Percentiles rank a stretch among this genome's conserved stretches.
Evolutionary conservation across 768 basidiomycete genomes (phyloP).

Genomic region (Sistotremastrum niveocremeum): DNA sequence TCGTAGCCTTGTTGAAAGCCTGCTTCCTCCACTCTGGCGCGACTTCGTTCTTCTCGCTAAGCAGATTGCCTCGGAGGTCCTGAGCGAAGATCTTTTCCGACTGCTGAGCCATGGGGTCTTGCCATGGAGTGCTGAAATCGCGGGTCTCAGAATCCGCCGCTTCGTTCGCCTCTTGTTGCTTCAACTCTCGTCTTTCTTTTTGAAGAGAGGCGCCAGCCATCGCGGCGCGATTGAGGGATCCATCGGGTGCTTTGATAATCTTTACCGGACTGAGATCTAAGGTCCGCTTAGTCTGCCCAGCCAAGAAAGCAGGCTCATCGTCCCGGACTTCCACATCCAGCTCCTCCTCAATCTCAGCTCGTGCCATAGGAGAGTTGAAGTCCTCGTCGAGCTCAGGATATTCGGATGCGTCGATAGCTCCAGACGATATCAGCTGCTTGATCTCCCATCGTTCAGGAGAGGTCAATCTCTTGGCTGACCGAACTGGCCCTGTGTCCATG

Average conservation of each 20-base stretch:
- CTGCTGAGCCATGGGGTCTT: constrained; percentile 93
- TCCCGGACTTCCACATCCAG: constrained; percentile 95
- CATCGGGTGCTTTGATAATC: constrained; percentile 97
- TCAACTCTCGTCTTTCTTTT: constrained; percentile 87
- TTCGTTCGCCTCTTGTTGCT: constrained; percentile 91
- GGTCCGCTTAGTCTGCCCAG: constrained; percentile 92
- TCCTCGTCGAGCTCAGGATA: constrained; percentile 91
- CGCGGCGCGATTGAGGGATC: constrained; percentile 90
- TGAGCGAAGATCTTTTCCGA: constrained; percentile 84
- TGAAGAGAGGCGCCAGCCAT: constrained; percentile 86
- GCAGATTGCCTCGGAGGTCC: constrained; percentile 70
- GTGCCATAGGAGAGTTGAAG: constrained; percentile 57
- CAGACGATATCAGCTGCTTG: constrained; percentile 95
- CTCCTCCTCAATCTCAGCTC: constrained; percentile 89
- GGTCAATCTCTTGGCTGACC: constrained; percentile 80
- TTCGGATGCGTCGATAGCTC: constrained; percentile 82
- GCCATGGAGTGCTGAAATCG: constrained; percentile 93
- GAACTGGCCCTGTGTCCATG: constrained; percentile 32
- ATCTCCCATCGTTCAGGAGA: constrained; percentile 99
- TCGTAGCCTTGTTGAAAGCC: constrained; percentile 89
- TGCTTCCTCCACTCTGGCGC: constrained; percentile 85
- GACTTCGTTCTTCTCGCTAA: constrained; percentile 72
- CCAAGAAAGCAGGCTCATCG: constrained; percentile 90
- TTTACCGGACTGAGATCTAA: constrained; percentile 95
- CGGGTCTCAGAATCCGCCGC: constrained; percentile 86